phyloP scores from a whole-genome alignment of 2,329 filamentous ascomycete genomes.

The Shiraia sp. region DNA sequence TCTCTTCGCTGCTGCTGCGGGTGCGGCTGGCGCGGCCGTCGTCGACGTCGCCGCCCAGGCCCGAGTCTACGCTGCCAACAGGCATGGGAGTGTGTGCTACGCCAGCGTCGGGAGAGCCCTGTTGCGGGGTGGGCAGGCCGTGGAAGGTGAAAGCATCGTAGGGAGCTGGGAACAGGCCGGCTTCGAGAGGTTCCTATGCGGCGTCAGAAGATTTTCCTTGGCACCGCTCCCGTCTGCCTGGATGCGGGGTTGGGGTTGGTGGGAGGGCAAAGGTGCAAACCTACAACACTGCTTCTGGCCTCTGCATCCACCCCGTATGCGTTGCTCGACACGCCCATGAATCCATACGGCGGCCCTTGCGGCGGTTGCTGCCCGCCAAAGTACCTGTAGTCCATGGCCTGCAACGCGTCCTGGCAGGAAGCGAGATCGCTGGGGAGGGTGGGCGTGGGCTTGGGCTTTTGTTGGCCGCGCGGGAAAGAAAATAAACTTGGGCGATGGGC shows the following conservation, averaged over 20 bases:
- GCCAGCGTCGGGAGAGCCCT: conserved; percentile 37
- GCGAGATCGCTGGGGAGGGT: too few relatives aligned
- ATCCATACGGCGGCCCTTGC: conserved; percentile 53
- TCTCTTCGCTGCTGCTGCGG: conserved; percentile 53
- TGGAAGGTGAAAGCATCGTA: conserved; percentile 38
- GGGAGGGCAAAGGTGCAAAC: conserved; percentile 21
- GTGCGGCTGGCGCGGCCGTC: conserved; percentile 36
- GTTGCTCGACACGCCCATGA: conserved; percentile 52
- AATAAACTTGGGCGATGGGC: neutral
- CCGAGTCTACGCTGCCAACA: conserved; percentile 50
- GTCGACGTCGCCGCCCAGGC: conserved; percentile 46
- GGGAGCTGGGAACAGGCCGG: conserved; percentile 33
- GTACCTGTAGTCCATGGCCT: conserved; percentile 63
- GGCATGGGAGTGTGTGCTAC: conserved; percentile 34
- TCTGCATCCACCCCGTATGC: conserved; percentile 44
- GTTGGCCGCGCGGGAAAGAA: conserved; percentile 1
- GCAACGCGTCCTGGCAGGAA: too few relatives aligned
- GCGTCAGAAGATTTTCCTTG: conserved; percentile 26
- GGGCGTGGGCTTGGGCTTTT: too few relatives aligned
- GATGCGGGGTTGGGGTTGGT: too few relatives aligned
- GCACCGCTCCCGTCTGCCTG: too few relatives aligned
- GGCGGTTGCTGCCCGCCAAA: conserved; percentile 52
- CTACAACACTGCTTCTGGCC: conserved; percentile 38
- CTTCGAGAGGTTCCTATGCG: conserved; percentile 50
- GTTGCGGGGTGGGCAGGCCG: conserved; percentile 32